phyloP scores from a whole-genome alignment of 1,284 basidiomycete genomes.

The Sporisorium iseilematis-ciliati region DNA sequence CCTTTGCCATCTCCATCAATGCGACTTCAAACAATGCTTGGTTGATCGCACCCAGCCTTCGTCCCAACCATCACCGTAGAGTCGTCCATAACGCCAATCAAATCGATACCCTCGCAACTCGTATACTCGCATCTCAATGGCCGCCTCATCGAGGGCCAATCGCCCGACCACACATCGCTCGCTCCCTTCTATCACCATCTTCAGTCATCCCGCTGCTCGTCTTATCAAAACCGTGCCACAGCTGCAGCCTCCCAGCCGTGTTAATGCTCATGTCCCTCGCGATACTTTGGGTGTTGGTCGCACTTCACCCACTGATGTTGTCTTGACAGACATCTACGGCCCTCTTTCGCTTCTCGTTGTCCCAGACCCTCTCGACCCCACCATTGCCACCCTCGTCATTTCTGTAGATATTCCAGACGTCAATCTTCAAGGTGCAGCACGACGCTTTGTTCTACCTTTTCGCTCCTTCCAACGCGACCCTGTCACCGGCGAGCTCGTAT shows the following conservation, averaged over 20 bases:
- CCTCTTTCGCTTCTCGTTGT: conserved; percentile 44
- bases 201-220: conserved; percentile 45
- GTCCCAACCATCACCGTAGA: neutral
- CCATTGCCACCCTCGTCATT: conserved; percentile 48
- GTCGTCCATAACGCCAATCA: no score
- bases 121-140: conserved; percentile 2
- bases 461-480: conserved; percentile 43
- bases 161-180: conserved; percentile 9
- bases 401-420: conserved; percentile 35
- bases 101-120: neutral
- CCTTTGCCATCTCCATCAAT: no score
- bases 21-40: no score
- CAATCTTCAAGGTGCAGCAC: conserved; percentile 25
- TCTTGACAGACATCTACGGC: conserved; percentile 42
- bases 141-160: neutral
- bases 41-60: neutral
- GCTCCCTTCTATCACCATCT: conserved; percentile 42
- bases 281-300: conserved; percentile 40
- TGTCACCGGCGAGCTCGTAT: conserved; percentile 19
- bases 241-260: conserved; percentile 20
- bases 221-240: conserved; percentile 52
- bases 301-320: conserved; percentile 21
- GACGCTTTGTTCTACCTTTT: conserved; percentile 51
- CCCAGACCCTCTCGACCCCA: conserved; percentile 39
- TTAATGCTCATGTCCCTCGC: conserved; percentile 39